Evolutionary conservation across 352 stramenopile species (phyloP).

Genomic region (Pythium myriotylum): DNA sequence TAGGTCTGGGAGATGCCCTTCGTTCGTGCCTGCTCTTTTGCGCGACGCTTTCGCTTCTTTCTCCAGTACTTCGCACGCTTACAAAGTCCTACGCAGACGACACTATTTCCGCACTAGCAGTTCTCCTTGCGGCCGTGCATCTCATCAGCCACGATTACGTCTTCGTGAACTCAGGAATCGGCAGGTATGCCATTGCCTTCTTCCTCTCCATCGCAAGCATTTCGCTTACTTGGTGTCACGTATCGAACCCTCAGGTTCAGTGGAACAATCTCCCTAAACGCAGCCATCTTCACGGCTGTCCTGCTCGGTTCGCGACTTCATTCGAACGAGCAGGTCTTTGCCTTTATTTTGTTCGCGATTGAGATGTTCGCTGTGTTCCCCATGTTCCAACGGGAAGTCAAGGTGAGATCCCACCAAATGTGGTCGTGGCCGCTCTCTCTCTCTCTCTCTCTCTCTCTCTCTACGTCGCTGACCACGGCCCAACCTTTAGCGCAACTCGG

Average conservation of each 20-base stretch:
- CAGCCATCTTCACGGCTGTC: conserved; percentile 91
- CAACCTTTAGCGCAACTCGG: conserved; percentile 47
- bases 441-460: too few relatives aligned
- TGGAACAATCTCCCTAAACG: conserved; percentile 91
- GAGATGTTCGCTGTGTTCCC: conserved; percentile 92
- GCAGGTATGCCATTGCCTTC: conserved; percentile 35
- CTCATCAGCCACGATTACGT: conserved; percentile 92
- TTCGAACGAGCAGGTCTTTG: conserved; percentile 91
- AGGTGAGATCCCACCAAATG: conserved; percentile 38
- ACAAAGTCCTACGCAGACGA: conserved; percentile 91
- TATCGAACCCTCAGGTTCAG: conserved; percentile 62
- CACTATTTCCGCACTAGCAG: conserved; percentile 90
- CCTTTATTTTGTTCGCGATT: conserved; percentile 90
- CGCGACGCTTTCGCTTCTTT: conserved; percentile 84
- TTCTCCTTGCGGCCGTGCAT: conserved; percentile 79
- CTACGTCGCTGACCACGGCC: too few relatives aligned
- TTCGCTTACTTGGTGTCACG: too few relatives aligned
- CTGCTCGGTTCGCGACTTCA: conserved; percentile 89
- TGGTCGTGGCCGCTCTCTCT: not conserved
- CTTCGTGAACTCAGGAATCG: conserved; percentile 84
- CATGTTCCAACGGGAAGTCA: conserved; percentile 83
- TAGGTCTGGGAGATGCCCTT: conserved; percentile 56
- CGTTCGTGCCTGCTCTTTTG: conserved; percentile 83
- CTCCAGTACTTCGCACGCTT: conserved; percentile 89
- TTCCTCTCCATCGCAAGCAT: too few relatives aligned